Base-by-base conservation (phyloP, 2,329 filamentous ascomycete species). In the Microascus cirrosus region DNA sequence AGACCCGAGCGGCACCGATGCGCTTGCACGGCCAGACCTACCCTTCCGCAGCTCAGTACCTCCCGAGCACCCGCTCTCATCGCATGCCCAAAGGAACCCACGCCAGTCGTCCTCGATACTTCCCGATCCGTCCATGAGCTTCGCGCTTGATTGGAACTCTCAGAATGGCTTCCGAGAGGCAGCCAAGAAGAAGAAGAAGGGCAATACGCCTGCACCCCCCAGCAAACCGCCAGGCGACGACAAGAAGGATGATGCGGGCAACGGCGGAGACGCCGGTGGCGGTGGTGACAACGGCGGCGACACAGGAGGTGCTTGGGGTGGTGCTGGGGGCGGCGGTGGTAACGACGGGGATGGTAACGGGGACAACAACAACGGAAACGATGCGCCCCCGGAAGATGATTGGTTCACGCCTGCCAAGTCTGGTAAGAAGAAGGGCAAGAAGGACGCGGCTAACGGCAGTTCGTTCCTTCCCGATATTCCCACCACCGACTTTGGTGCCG, bases 391-490 rank as follows among this genome's bases (percentile, higher is more conserved):
- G 5, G 78, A 79, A 28, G 81, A 80, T 63, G 73, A 74, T 1
- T 85, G 78, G 77, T 80, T 80, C 64, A 68, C 71, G 11, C 64
- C 74, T 8, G 66, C 73, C 60, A 45, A 36, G 8, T 36, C 56
- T 22, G 82, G 82, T 66, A 84, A 83, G 67, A 82, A 82, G 67
- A 81, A 80, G 62, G 71, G 69, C 61, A 81, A 79, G 70, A 79
- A 82, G 59, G 63, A 53, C 2, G 63, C 64, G 6, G 70, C 72
- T 13, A 53, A 15, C 20, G 48, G 34, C 50, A 28, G 20, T n/a
- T 58, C 56, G 3, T 58, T 58, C 53, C 57, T 65, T 48, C 64
- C 65, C 48, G 60, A 61, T 22, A 58, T 63, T 42, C 50, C 66
- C 13, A 60, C 67, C 2, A 64, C 66, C 24, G 76, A 75, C 54